These are phyloP conservation scores for Lactarius indigo DNA, from an alignment of 768 basidiomycete species.

Conservation along the genomic window DNA sequence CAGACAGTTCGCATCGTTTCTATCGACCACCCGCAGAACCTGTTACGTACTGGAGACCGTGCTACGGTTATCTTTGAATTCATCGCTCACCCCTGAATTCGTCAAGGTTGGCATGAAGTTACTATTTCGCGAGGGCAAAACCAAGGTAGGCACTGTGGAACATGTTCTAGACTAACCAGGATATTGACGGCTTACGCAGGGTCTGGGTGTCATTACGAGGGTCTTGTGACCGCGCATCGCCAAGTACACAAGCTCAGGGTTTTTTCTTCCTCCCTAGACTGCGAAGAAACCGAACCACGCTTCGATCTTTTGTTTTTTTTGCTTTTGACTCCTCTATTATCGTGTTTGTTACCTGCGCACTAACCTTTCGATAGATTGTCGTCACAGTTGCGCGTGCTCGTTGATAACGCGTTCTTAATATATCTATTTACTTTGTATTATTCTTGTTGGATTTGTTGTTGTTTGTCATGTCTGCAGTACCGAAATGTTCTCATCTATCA, in stretches of 20 bases:
- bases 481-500: neutral
- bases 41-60: constrained; percentile 91
- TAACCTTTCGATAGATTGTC: neutral
- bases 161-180: neutral
- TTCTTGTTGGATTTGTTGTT: neutral
- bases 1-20: constrained; percentile 90
- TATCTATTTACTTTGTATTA: neutral
- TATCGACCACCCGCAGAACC: constrained; percentile 86
- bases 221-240: constrained; percentile 41
- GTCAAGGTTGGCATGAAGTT: constrained; percentile 92
- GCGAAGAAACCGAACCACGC: constrained; percentile 63
- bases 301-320: constrained; percentile 32
- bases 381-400: neutral
- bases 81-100: constrained; percentile 86
- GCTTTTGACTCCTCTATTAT: neutral
- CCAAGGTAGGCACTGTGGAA: constrained; percentile 59
- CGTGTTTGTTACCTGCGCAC: neutral
- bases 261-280: constrained; percentile 36
- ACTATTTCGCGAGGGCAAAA: constrained; percentile 92
- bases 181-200: constrained; percentile 39
- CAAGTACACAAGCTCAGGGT: constrained; percentile 30
- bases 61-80: constrained; percentile 95
- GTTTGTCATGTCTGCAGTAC: neutral
- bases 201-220: constrained; percentile 72
- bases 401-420: neutral